Conservation (phyloP, 1,139 yeast genomes). For the Arxiozyma slooffiae region DNA sequence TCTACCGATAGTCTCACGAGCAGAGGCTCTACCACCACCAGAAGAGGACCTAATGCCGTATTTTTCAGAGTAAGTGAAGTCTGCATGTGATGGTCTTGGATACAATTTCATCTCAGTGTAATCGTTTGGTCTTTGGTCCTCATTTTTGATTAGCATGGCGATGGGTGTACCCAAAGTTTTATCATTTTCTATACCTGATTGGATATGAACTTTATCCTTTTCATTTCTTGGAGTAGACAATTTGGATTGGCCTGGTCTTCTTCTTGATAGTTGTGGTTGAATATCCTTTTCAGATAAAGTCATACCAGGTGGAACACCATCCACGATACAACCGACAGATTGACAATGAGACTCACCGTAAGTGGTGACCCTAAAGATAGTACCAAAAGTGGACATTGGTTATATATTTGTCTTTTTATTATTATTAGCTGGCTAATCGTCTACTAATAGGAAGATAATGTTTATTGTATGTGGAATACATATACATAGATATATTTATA, state of each 20-base stretch:
- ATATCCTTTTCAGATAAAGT: constrained; percentile 73
- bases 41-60: constrained; percentile 89
- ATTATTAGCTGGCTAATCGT: too few species aligned
- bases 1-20: constrained; percentile 95
- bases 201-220: constrained; percentile 84
- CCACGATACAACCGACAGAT: constrained; percentile 98
- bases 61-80: constrained; percentile 81
- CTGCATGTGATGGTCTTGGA: constrained; percentile 98
- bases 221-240: constrained; percentile 92
- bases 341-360: constrained; percentile 97
- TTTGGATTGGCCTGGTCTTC: constrained; percentile 95
- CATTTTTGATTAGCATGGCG: constrained; percentile 83
- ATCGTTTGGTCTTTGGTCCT: constrained; percentile 95
- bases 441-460: too few species aligned
- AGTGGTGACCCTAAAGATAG: constrained; percentile 68
- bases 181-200: constrained; percentile 89
- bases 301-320: constrained; percentile 96
- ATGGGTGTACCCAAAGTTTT: constrained; percentile 90
- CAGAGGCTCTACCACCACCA: constrained; percentile 96
- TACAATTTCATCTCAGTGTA: constrained; percentile 88
- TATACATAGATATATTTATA: too few species aligned
- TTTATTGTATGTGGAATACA: too few species aligned
- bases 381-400: too few species aligned
- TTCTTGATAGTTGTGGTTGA: constrained; percentile 90
- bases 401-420: too few species aligned